phyloP scores from a whole-genome alignment of 495 filamentous ascomycete species.

The Neurospora hispaniola region DNA sequence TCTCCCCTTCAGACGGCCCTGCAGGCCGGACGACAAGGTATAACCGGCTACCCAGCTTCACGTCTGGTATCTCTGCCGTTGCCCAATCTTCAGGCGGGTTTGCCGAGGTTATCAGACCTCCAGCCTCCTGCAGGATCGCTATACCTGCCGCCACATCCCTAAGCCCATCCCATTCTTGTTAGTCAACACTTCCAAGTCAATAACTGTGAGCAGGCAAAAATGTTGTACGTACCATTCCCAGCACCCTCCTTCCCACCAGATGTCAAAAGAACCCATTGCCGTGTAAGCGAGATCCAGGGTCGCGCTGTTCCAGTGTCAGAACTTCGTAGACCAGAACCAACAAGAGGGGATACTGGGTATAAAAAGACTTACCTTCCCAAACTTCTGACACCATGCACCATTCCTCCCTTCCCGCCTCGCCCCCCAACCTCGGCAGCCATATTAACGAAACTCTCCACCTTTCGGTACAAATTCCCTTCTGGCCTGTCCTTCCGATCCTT shows the following conservation, averaged over 20 bases:
- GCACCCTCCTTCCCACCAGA: slow-evolving; percentile 79
- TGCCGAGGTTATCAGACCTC: slow-evolving; percentile 55
- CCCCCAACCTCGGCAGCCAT: slow-evolving; percentile 54
- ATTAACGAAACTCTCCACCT: slow-evolving; percentile 59
- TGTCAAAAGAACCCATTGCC: slow-evolving; percentile 59
- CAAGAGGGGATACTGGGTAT: slow-evolving; percentile 2
- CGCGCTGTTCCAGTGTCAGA: slow-evolving; percentile 32
- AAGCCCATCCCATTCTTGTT: not conserved
- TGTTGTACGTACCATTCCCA: slow-evolving; percentile 51
- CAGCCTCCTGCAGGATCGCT: slow-evolving; percentile 65
- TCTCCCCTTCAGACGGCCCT: slow-evolving; percentile 47
- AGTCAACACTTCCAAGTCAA: not conserved
- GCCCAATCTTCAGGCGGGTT: slow-evolving; percentile 48
- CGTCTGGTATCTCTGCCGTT: slow-evolving; percentile 46
- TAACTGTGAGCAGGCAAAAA: not conserved
- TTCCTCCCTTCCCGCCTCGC: slow-evolving; percentile 53
- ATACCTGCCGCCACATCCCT: slow-evolving; percentile 75
- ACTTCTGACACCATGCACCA: slow-evolving; percentile 70
- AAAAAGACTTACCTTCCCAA: slow-evolving; percentile 33
- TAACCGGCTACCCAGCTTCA: slow-evolving; percentile 48
- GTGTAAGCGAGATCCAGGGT: slow-evolving; percentile 68
- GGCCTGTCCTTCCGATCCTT: slow-evolving; percentile 54
- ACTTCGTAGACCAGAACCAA: not conserved
- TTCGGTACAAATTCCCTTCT: slow-evolving; percentile 53
- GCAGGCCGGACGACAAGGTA: slow-evolving; percentile 60